These are phyloP conservation scores for Tetraselmis chui DNA, from an alignment of 139 green algal genomes.

Conservation along the genomic window DNA sequence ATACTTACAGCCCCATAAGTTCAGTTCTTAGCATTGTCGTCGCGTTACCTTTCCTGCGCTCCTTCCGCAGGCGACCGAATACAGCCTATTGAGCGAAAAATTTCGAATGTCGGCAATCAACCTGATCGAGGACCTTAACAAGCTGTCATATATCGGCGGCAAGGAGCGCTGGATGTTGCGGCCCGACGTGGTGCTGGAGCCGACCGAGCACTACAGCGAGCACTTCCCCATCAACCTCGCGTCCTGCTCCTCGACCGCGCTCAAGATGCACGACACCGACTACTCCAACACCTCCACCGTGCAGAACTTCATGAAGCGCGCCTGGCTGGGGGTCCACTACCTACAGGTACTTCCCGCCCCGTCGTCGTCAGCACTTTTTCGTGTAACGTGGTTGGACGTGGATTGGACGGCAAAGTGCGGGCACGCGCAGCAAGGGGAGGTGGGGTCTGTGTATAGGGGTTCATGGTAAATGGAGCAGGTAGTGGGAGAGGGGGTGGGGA, in stretches of 20 bases:
- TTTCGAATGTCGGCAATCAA: background rate
- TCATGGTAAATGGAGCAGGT: too few species aligned
- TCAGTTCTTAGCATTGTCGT: too few species aligned
- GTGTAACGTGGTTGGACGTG: too few species aligned
- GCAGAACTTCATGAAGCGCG: background rate
- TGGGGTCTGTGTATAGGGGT: too few species aligned
- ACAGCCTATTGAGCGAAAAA: background rate
- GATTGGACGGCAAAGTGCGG: too few species aligned
- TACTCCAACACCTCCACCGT: background rate
- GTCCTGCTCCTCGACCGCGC: background rate
- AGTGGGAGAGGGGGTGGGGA: too few species aligned
- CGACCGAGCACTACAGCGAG: background rate
- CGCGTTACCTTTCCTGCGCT: too few species aligned
- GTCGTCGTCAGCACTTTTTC: too few species aligned
- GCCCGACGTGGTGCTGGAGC: background rate
- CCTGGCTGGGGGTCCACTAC: background rate
- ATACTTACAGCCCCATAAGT: too few species aligned
- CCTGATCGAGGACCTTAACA: background rate
- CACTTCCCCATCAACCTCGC: background rate
- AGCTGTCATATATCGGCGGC: background rate
- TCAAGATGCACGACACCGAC: background rate
- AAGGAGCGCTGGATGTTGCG: background rate
- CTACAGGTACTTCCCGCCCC: background rate
- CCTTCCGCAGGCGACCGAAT: background rate
- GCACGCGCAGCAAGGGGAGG: too few species aligned